Conservation (phyloP, 495 filamentous ascomycete species). For the Talaromyces liani region DNA sequence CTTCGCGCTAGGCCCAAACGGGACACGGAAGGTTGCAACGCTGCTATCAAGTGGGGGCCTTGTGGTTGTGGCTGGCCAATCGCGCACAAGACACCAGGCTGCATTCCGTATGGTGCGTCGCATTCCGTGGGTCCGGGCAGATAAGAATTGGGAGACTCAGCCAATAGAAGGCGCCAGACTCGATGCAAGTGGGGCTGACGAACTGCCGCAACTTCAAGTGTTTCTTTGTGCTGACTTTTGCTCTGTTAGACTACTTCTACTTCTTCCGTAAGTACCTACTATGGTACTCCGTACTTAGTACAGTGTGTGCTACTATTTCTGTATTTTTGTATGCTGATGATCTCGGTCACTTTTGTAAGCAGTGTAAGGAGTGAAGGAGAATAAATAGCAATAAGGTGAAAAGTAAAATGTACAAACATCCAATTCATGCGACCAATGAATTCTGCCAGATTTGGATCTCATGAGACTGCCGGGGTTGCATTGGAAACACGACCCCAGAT, state of each 20-base stretch:
- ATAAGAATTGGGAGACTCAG: background rate
- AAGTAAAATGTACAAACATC: background rate
- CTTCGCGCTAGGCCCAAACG: background rate
- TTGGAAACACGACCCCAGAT: background rate
- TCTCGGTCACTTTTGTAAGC: background rate
- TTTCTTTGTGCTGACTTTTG: background rate
- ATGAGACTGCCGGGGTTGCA: background rate
- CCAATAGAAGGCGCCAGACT: background rate
- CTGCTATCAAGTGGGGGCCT: background rate
- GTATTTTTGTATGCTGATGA: background rate
- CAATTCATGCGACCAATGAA: background rate
- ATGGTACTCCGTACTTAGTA: too few relatives aligned
- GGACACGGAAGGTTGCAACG: background rate
- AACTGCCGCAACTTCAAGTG: background rate
- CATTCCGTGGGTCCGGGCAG: background rate
- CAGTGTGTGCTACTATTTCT: too few relatives aligned
- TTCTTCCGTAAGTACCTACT: too few relatives aligned
- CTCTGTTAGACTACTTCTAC: too few relatives aligned
- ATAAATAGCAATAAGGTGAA: too few relatives aligned
- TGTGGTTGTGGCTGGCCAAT: background rate
- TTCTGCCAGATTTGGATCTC: background rate
- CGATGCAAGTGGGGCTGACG: background rate
- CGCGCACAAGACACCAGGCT: background rate
- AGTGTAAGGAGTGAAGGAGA: too few relatives aligned
- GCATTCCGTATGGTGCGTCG: background rate